Conservation (phyloP, 768 basidiomycete genomes). For the Lentinus tigrinus region DNA sequence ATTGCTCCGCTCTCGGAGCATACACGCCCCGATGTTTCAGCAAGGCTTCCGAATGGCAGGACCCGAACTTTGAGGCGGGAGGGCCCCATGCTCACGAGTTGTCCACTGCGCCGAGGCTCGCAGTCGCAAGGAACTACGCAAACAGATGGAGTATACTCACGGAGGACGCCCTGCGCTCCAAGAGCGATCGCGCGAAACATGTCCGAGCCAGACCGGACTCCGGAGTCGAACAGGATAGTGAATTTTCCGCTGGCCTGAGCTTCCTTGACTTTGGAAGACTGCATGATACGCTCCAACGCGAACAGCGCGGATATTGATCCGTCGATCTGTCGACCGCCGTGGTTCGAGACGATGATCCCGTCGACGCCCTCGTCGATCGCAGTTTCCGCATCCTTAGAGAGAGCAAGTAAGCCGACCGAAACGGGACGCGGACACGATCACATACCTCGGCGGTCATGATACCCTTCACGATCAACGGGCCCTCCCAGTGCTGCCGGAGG, state of each 20-base stretch:
- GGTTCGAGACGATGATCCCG: conserved; percentile 80
- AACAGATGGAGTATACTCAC: conserved; percentile 41
- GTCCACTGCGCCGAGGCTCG: too few relatives aligned
- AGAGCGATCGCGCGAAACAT: conserved; percentile 83
- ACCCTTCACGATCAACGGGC: conserved; percentile 75
- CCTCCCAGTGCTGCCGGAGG: conserved; percentile 72
- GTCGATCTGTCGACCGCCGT: conserved; percentile 77
- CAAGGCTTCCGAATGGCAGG: too few relatives aligned
- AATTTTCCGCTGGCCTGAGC: conserved; percentile 62
- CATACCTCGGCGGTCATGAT: conserved; percentile 63
- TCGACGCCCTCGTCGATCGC: conserved; percentile 64
- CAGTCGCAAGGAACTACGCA: too few relatives aligned
- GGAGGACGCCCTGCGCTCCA: conserved; percentile 78
- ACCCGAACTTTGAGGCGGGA: too few relatives aligned
- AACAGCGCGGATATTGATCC: conserved; percentile 74
- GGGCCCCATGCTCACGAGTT: too few relatives aligned
- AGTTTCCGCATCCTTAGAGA: conserved; percentile 58
- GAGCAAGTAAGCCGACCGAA: not conserved
- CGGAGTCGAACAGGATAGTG: conserved; percentile 75
- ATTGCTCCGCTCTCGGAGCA: too few relatives aligned
- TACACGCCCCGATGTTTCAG: too few relatives aligned
- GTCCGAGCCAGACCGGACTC: conserved; percentile 81
- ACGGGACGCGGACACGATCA: not conserved
- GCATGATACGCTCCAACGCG: conserved; percentile 67
- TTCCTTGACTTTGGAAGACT: conserved; percentile 53